Evolutionary conservation across 495 filamentous ascomycete genomes (phyloP), one percentile per base, ranked within the genome.

Genomic region (Hypomontagnella monticulosa): DNA sequence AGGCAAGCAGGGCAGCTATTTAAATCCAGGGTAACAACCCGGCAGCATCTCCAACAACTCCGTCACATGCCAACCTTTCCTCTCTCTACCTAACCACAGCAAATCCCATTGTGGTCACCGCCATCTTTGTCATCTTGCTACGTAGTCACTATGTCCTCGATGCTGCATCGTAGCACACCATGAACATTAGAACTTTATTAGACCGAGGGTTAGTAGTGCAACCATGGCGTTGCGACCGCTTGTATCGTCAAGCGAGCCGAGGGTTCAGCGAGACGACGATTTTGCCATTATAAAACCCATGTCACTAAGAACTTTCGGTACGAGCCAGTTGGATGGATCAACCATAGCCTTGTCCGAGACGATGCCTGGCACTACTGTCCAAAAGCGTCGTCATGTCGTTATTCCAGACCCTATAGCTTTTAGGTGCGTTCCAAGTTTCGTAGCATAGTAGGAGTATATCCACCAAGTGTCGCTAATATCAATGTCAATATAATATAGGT

Each of bases 401-500:
- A 87, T 93, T 64, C 85, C 89, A 16, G 90, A 93, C 72, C 87
- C 89, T 12, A 84, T 91, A 38, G 90, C 90, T 38, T 87, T 92
- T 66, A 85, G 76, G 82, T 82, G 73, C 34, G 75, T 66, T 12
- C 12, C 43, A 54, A 15, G 18, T 6, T 27, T 27, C 23, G 23
- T 27, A 6, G 23, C 23, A 6, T 27, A 63, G 15, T 36, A 12
- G 19, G 18, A 16, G 34, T 33, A 6, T 16, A 10, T 30, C 27
- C 9, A 8, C 46, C n/a, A 14, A 41, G 23, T 57, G 16, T 38
- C 40, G 36, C 47, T 58, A 34, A 51, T 38, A 10, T 43, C 47
- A n/a, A 48, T 30, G 15, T 41, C 43, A 47, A 43, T 58, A 47
- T 12, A 11, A 10, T 34, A 40, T 43, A 87, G 90, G 66, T 99